Evolutionary conservation across 805 yeast genomes (phyloP).

Genomic region (Sugiyamaella valdiviana): DNA sequence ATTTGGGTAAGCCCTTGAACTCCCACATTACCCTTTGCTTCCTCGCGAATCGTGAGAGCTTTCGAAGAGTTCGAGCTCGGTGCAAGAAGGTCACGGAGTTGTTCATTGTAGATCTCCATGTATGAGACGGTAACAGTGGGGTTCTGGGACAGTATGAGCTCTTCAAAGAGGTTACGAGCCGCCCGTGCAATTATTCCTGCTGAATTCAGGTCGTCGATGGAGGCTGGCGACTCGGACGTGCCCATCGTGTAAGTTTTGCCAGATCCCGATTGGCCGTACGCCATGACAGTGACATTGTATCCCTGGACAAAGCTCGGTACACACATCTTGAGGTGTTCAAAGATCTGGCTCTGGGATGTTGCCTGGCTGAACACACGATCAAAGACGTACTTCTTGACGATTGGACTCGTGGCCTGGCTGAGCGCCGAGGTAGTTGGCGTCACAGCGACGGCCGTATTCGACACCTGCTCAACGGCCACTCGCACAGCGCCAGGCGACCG

Average conservation of each 20-base stretch:
- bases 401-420: neutral
- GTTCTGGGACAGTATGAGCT: too few species aligned
- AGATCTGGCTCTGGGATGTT: conserved; percentile 20
- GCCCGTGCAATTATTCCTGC: conserved; percentile 1
- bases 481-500: neutral
- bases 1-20: conserved; percentile 52
- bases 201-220: neutral
- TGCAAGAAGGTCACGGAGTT: conserved; percentile 52
- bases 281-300: conserved; percentile 24
- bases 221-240: neutral
- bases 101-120: conserved; percentile 67
- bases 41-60: conserved; percentile 46
- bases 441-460: neutral
- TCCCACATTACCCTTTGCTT: conserved; percentile 48
- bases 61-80: conserved; percentile 6
- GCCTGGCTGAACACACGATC: conserved; percentile 19
- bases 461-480: neutral
- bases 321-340: conserved; percentile 11
- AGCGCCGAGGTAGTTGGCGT: neutral
- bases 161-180: neutral
- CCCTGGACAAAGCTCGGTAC: conserved; percentile 18
- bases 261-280: conserved; percentile 34
- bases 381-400: conserved; percentile 16
- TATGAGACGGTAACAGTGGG: conserved; percentile 39
- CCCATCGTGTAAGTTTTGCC: conserved; percentile 41